These are phyloP conservation scores for Cryptococcus hybrid DNA, from an alignment of 1,284 basidiomycete species.

Conservation along the genomic window DNA sequence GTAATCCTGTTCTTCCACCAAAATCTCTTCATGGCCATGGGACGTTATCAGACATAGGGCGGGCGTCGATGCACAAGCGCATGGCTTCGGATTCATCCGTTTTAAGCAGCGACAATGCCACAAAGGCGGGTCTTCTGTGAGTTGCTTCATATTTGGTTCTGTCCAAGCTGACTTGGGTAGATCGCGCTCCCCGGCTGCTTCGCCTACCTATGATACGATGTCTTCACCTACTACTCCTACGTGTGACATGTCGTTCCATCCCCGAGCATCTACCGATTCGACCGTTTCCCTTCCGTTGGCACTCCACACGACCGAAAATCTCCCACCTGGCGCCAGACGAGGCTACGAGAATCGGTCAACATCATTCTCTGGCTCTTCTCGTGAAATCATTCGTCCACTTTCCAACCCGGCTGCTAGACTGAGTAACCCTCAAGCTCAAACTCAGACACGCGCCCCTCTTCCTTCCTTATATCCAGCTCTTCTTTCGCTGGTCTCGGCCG, in stretches of 20 bases:
- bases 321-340: conserved; percentile 34
- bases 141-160: too few relatives aligned
- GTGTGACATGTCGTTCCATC: too few relatives aligned
- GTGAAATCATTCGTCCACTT: not conserved
- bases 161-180: too few relatives aligned
- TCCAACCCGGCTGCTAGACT: too few relatives aligned
- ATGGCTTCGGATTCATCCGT: conserved; percentile 47
- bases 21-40: conserved; percentile 1
- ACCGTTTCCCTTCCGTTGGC: conserved; percentile 39
- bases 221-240: too few relatives aligned
- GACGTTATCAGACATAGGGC: conserved; percentile 15
- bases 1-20: too few relatives aligned
- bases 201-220: too few relatives aligned
- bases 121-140: conserved; percentile 5
- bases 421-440: too few relatives aligned
- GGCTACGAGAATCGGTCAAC: conserved; percentile 40
- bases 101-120: conserved; percentile 40
- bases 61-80: conserved; percentile 31
- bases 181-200: too few relatives aligned
- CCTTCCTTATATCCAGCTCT: conserved; percentile 91
- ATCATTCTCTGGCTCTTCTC: conserved; percentile 45
- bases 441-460: conserved; percentile 42
- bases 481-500: conserved; percentile 89
- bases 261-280: conserved; percentile 22
- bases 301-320: conserved; percentile 12